Base-by-base conservation (phyloP, 805 yeast genomes). In the Zygosaccharomyces rouxii region DNA sequence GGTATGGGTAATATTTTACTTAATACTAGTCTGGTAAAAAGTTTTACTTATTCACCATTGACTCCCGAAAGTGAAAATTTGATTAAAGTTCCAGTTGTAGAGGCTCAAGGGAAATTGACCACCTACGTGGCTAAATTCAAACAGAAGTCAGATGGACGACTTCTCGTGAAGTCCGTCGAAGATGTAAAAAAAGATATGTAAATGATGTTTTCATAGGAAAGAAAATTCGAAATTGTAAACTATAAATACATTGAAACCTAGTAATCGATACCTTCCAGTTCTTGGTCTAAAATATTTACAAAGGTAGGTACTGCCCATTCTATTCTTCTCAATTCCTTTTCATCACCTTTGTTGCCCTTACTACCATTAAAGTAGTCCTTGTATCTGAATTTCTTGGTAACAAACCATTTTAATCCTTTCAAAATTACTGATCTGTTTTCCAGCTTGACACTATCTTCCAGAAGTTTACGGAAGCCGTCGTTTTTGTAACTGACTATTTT, bases 1-100 rank as follows among this genome's bases (percentile, higher is more conserved):
- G 97, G 96, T 25, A 82, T 89, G 35, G 84, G 85, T 35, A 78
- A 95, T 57, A 82, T 89, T 13, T 66, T 92, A 40, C 68, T 92
- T 51, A 92, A 92, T 63, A 72, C 81, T 11, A 68, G 73, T n/a
- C 66, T 89, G 9, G 71, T 78, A 7, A 76, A 76, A 46, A 79
- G 78, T 44, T 70, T 88, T 50, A 71, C 71, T 1, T 90, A 89
- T 63, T 71, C 76, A 9, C 72, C 78, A 3, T 71, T 81, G 38
- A 57, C 67, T 14, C 56, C 62, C 48, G 82, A 92, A 42, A 77
- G 83, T 63, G 84, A 87, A 26, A 79, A 81, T 26, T 68, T 79
- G 55, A 81, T 89, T 11, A 76, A 83, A 54, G 71, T 89, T 28
- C 87, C 95, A 2, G 77, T 77, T 11, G 74, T 86, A 26, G 76